These are phyloP conservation scores for Citrus trifoliata DNA, from an alignment of 345 rosid species.

Conservation along the genomic window DNA sequence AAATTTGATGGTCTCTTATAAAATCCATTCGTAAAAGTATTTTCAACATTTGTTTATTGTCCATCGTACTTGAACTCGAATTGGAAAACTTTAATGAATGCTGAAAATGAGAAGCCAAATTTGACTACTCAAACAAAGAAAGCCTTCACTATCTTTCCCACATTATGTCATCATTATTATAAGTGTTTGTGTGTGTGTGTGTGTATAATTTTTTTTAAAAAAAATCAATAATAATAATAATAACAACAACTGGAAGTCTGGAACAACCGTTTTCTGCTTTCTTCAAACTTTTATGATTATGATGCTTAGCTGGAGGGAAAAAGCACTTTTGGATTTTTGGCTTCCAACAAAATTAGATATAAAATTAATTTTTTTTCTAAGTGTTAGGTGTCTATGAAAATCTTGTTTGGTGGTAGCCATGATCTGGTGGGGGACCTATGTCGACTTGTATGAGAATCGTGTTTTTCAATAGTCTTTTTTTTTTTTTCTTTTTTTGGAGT, in stretches of 20 bases:
- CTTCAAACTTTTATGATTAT: background rate
- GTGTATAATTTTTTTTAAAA: too few relatives aligned
- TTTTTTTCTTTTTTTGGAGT: background rate
- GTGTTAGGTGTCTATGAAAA: slow-evolving; percentile 18
- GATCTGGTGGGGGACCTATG: slow-evolving; percentile 6
- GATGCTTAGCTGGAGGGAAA: background rate
- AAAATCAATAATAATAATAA: too few relatives aligned
- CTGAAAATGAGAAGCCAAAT: background rate
- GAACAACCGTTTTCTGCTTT: background rate
- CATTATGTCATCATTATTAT: background rate
- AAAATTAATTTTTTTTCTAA: background rate
- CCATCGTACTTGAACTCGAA: background rate
- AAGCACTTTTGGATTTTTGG: background rate
- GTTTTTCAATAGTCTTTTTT: background rate
- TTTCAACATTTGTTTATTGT: background rate
- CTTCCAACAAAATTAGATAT: background rate
- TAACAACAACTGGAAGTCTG: too few relatives aligned
- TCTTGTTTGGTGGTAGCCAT: slow-evolving; percentile 25
- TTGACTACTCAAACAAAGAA: too few relatives aligned
- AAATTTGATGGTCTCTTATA: too few relatives aligned
- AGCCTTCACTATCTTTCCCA: background rate
- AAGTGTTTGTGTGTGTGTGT: too few relatives aligned
- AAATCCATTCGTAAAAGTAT: background rate
- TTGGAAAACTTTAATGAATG: too few relatives aligned
- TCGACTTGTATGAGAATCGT: slow-evolving; percentile 8